Evolutionary conservation across 1,284 basidiomycete species (phyloP).

Genomic region (Puccinia hordei): DNA sequence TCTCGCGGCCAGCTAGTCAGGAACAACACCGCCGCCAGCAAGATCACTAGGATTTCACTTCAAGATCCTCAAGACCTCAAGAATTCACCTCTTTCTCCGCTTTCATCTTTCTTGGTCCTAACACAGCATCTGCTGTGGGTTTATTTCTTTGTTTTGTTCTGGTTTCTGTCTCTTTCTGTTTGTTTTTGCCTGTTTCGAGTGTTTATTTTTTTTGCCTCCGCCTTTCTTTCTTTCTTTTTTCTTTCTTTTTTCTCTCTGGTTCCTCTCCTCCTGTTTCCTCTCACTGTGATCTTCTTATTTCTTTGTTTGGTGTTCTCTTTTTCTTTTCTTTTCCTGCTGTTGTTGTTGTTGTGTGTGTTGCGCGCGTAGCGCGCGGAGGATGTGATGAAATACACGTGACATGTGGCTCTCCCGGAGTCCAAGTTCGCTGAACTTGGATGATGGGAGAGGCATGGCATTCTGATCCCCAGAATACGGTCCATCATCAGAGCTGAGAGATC

Average conservation of each 20-base stretch:
- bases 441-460: not conserved
- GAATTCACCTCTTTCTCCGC: too few relatives aligned
- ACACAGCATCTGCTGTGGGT: not conserved
- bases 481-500: too few relatives aligned
- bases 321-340: not conserved
- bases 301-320: not conserved
- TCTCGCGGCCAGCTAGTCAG: too few relatives aligned
- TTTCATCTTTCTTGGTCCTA: too few relatives aligned
- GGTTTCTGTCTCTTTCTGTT: not conserved
- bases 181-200: not conserved
- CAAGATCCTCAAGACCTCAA: not conserved
- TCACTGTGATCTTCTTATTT: not conserved
- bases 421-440: slow-evolving; percentile 2
- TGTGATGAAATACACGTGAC: slow-evolving; percentile 3
- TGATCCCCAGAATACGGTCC: not conserved
- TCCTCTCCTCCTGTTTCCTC: not conserved
- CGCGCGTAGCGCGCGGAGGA: slow-evolving; percentile 10
- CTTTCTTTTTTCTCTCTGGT: not conserved
- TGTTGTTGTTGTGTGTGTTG: not conserved
- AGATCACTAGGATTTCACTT: not conserved
- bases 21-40: not conserved
- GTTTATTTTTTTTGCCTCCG: not conserved
- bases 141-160: not conserved
- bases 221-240: not conserved
- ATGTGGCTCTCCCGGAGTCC: not conserved